Evolutionary conservation across 2,329 filamentous ascomycete genomes (phyloP).

Genomic region (Penicillium sp.): DNA sequence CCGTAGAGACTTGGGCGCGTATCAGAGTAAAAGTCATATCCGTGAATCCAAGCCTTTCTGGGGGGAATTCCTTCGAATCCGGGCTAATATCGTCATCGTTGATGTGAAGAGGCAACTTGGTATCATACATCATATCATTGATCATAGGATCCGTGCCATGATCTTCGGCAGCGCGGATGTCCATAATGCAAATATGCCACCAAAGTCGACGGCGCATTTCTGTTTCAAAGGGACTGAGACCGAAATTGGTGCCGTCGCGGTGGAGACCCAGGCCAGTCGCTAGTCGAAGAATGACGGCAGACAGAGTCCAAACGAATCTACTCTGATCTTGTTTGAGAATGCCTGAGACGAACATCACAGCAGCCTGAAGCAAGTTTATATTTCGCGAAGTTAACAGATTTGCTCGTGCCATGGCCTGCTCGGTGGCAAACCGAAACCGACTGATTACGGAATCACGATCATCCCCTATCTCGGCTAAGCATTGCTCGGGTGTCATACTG

Average conservation of each 20-base stretch:
- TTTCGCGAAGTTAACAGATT: conserved; percentile 62
- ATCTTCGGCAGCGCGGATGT: conserved; percentile 48
- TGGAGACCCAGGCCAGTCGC: conserved; percentile 47
- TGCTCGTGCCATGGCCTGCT: conserved; percentile 61
- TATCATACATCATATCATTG: conserved; percentile 43
- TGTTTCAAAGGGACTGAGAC: conserved; percentile 46
- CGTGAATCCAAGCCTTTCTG: conserved; percentile 49
- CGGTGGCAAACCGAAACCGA: conserved; percentile 59
- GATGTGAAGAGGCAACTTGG: conserved; percentile 48
- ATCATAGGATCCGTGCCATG: conserved; percentile 47
- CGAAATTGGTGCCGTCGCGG: conserved; percentile 48
- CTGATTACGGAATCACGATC: conserved; percentile 47
- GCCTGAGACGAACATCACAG: conserved; percentile 58
- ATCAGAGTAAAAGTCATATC: conserved; percentile 52
- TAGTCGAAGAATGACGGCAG: conserved; percentile 39
- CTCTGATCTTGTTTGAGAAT: conserved; percentile 38
- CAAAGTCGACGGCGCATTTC: conserved; percentile 52
- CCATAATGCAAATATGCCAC: conserved; percentile 49
- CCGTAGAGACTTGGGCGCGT: conserved; percentile 50
- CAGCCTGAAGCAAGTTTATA: conserved; percentile 59
- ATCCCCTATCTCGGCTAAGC: conserved; percentile 46
- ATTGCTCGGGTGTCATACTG: conserved; percentile 40
- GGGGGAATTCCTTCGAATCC: conserved; percentile 46
- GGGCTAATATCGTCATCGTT: conserved; percentile 51
- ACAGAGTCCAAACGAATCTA: conserved; percentile 43